A percentile compares a stretch with the other conserved stretches of the same genome.
Conservation (phyloP, 208 protist genomes). For the Porcisia hertigi region DNA sequence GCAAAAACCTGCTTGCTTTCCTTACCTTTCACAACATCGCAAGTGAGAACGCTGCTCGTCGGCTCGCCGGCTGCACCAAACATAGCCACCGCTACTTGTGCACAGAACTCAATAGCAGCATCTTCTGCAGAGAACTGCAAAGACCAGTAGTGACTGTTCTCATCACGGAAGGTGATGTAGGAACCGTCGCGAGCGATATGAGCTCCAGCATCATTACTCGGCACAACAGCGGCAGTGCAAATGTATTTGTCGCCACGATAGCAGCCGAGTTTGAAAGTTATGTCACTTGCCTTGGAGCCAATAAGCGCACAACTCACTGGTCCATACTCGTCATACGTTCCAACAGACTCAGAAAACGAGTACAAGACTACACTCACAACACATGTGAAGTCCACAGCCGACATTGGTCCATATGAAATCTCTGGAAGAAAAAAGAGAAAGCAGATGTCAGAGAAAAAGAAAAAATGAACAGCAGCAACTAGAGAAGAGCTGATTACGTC, state of each 20-base stretch:
- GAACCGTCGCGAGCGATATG: constrained; percentile 54
- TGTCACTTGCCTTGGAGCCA: constrained; percentile 36
- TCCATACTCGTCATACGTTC: constrained; percentile 59
- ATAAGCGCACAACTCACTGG: constrained; percentile 62
- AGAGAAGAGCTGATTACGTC: neutral
- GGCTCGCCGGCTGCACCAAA: constrained; percentile 63
- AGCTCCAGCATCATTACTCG: constrained; percentile 69
- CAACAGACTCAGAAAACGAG: constrained; percentile 42
- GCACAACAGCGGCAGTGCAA: constrained; percentile 60
- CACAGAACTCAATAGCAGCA: constrained; percentile 52
- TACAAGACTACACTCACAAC: constrained; percentile 53
- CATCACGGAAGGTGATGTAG: constrained; percentile 77
- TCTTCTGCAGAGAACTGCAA: constrained; percentile 56
- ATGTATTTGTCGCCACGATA: constrained; percentile 77
- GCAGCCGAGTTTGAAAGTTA: constrained; percentile 73
- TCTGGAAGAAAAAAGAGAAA: neutral
- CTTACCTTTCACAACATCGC: constrained; percentile 49
- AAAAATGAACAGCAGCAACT: neutral
- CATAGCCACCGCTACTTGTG: constrained; percentile 69
- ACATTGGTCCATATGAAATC: constrained; percentile 1
- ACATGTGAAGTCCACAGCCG: constrained; percentile 44
- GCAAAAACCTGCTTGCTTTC: constrained; percentile 56
- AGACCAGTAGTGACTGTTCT: constrained; percentile 62
- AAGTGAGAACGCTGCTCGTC: constrained; percentile 53
- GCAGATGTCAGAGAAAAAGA: neutral